These are phyloP conservation scores for Lathyrus sativus DNA, from an alignment of 306 rosid species.

Conservation along the genomic window DNA sequence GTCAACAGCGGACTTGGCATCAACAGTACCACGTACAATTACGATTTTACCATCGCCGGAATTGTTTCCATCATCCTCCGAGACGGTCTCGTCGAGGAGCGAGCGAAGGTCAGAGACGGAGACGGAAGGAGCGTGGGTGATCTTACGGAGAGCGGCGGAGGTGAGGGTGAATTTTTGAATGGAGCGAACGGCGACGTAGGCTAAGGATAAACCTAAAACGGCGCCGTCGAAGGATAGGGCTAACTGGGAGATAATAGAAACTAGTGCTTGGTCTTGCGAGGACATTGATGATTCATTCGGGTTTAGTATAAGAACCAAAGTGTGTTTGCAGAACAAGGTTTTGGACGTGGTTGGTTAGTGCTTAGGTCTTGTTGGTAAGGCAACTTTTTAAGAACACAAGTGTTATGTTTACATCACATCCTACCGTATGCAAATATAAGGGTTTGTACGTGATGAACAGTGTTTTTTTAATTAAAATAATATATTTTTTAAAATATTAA, in stretches of 20 bases:
- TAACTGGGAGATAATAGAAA: conserved; percentile 65
- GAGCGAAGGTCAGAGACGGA: conserved; percentile 81
- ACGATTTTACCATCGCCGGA: conserved; percentile 42
- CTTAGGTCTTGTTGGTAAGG: too few relatives aligned
- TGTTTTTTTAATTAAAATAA: too few relatives aligned
- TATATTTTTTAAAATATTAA: too few relatives aligned
- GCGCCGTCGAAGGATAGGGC: conserved; percentile 86
- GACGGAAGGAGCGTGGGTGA: conserved; percentile 63
- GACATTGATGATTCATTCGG: conserved; percentile 51
- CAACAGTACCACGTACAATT: conserved; percentile 75
- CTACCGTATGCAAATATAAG: too few relatives aligned
- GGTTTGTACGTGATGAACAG: too few relatives aligned
- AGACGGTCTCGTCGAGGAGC: conserved; percentile 34
- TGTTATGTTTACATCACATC: too few relatives aligned
- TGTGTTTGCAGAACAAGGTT: neutral
- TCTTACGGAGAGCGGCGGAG: conserved; percentile 60
- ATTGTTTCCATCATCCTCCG: conserved; percentile 24
- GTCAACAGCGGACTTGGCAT: conserved; percentile 64
- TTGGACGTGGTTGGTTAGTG: too few relatives aligned
- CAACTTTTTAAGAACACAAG: too few relatives aligned
- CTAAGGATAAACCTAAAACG: conserved; percentile 67
- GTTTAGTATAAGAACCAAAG: neutral
- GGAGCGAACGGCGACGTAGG: conserved; percentile 68
- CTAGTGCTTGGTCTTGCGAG: conserved; percentile 71
- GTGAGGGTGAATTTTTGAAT: conserved; percentile 49